Evolutionary conservation across 2,329 filamentous ascomycete genomes (phyloP).

Genomic region (Fusarium albosuccineum): DNA sequence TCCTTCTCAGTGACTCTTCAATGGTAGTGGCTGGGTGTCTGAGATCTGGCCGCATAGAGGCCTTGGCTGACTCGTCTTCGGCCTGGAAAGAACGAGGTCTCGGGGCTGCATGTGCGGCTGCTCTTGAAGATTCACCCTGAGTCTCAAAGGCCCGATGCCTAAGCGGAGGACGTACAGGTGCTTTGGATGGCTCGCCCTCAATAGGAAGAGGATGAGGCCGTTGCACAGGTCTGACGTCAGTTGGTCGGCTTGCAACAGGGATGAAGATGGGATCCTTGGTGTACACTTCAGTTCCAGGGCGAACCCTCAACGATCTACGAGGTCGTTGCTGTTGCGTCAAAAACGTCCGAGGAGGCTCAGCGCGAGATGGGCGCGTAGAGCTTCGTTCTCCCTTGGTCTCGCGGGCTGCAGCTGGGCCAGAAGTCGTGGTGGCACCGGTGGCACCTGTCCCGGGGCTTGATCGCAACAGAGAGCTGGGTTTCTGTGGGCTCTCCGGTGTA

Average conservation of each 20-base stretch:
- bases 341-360: constrained; percentile 41
- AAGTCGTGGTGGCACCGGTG: neutral
- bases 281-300: constrained; percentile 44
- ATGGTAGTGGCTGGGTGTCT: constrained; percentile 25
- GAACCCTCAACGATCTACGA: constrained; percentile 34
- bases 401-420: constrained; percentile 3
- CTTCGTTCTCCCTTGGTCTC: constrained; percentile 23
- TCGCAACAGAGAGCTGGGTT: constrained; percentile 21
- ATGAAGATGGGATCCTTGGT: constrained; percentile 44
- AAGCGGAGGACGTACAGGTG: constrained; percentile 23
- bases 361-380: constrained; percentile 20
- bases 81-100: constrained; percentile 34
- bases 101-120: neutral
- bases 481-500: constrained; percentile 26
- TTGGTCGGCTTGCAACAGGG: constrained; percentile 37
- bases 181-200: constrained; percentile 28
- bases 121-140: constrained; percentile 30
- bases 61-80: constrained; percentile 30
- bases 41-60: constrained; percentile 29
- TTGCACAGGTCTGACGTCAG: constrained; percentile 22
- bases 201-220: constrained; percentile 26
- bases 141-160: constrained; percentile 19
- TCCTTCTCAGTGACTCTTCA: constrained; percentile 27
- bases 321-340: constrained; percentile 42
- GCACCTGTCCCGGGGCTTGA: constrained; percentile 7